Percentiles rank a stretch among this genome's conserved stretches.
Evolutionary conservation across 257 asterid genomes (phyloP).

Genomic region (Fraxinus cuspidata): DNA sequence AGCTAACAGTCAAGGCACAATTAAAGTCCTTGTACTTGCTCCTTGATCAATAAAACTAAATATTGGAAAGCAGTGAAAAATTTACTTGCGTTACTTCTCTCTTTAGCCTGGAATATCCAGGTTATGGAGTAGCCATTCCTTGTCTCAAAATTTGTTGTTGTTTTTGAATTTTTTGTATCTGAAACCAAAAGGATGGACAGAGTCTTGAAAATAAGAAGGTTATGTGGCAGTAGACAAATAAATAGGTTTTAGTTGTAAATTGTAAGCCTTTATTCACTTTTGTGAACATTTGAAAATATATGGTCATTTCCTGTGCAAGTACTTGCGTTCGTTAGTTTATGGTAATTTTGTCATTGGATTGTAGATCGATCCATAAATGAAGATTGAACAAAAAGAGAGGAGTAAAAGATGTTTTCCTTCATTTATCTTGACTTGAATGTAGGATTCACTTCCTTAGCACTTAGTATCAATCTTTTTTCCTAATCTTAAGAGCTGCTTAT

Average conservation of each 20-base stretch:
- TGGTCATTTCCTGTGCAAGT: not conserved
- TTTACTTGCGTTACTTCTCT: not conserved
- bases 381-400: not conserved
- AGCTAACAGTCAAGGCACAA: slow-evolving; percentile 83
- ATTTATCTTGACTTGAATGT: too few relatives aligned
- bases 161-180: not conserved
- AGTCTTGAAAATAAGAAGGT: not conserved
- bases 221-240: not conserved
- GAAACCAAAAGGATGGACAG: not conserved
- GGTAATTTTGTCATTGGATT: not conserved
- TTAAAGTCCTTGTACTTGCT: slow-evolving; percentile 78
- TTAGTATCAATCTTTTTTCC: too few relatives aligned
- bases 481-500: too few relatives aligned
- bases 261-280: not conserved
- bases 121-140: not conserved
- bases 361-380: not conserved
- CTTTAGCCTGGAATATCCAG: not conserved
- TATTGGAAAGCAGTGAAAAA: not conserved
- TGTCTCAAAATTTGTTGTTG: not conserved
- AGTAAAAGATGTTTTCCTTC: too few relatives aligned
- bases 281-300: not conserved
- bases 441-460: too few relatives aligned
- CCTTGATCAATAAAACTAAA: slow-evolving; percentile 35
- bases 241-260: not conserved
- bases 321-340: not conserved